phyloP scores from a whole-genome alignment of 225 moss, liverwort and hornwort genomes.

The Marchantia polymorpha region DNA sequence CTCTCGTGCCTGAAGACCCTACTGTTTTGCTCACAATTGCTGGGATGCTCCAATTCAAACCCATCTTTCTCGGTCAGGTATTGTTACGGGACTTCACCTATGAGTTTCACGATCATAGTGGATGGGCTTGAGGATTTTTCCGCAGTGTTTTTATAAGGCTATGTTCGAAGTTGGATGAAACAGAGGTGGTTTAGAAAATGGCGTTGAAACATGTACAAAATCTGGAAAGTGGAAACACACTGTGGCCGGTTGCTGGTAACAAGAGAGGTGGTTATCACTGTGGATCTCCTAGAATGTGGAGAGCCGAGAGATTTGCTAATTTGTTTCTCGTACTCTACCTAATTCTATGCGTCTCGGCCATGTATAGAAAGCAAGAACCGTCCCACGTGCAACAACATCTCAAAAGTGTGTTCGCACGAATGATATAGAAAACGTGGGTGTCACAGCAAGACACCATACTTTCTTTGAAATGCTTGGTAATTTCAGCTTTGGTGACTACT shows the following conservation, averaged over 20 bases:
- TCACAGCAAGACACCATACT: constrained; percentile 87
- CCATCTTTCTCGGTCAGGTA: constrained; percentile 85
- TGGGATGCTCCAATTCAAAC: constrained; percentile 97
- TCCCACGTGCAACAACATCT: constrained; percentile 76
- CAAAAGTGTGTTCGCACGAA: constrained; percentile 87
- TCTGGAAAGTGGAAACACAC: neutral
- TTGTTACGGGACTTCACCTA: too few species aligned
- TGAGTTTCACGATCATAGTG: neutral
- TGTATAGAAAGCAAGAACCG: constrained; percentile 52
- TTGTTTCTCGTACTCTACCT: too few species aligned
- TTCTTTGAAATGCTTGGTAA: constrained; percentile 98
- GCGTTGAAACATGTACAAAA: neutral
- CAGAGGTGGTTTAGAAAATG: neutral
- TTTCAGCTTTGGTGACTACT: constrained; percentile 97
- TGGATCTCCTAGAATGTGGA: neutral
- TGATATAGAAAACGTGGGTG: constrained; percentile 92
- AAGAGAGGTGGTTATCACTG: neutral
- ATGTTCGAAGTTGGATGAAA: neutral
- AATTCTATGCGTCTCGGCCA: too few species aligned
- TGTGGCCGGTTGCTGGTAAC: neutral
- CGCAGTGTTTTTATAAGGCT: neutral
- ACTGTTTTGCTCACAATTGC: constrained; percentile 89
- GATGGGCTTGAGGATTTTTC: neutral
- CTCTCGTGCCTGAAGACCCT: constrained; percentile 87
- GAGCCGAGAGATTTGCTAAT: neutral